phyloP scores from a whole-genome alignment of 1,284 basidiomycete genomes.

The Stygiomarasmius scandens region DNA sequence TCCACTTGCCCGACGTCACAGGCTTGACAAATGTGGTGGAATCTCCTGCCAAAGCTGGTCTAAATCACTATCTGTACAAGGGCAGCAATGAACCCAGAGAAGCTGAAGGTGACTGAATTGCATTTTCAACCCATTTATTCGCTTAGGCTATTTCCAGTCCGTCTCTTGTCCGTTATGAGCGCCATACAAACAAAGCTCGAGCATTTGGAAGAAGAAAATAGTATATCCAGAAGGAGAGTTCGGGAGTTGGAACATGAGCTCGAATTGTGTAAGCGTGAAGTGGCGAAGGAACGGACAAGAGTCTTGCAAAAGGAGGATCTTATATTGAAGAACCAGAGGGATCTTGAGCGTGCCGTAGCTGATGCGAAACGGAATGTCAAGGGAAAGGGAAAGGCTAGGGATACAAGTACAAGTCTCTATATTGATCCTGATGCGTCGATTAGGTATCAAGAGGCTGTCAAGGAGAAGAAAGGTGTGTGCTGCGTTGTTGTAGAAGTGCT shows the following conservation, averaged over 20 bases:
- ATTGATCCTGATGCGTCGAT: conserved; percentile 43
- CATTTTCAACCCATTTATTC: not conserved
- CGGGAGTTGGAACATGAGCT: conserved; percentile 83
- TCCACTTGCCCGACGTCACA: conserved; percentile 77
- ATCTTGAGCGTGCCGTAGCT: conserved; percentile 24
- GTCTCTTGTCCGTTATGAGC: conserved; percentile 61
- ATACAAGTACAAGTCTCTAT: conserved; percentile 30
- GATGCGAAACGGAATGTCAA: conserved; percentile 26
- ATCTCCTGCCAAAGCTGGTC: conserved; percentile 60
- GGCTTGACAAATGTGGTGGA: conserved; percentile 75
- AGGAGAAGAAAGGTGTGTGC: conserved; percentile 79
- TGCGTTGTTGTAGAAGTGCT: not conserved
- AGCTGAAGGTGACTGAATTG: conserved; percentile 54
- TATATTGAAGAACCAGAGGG: conserved; percentile 38
- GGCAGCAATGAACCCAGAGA: conserved; percentile 51
- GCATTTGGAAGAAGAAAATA: conserved; percentile 79
- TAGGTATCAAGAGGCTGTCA: conserved; percentile 72
- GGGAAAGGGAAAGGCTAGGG: conserved; percentile 39
- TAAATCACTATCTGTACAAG: conserved; percentile 54
- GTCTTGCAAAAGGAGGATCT: conserved; percentile 57
- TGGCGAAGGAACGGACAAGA: conserved; percentile 64
- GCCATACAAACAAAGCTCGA: conserved; percentile 66
- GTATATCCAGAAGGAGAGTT: conserved; percentile 75
- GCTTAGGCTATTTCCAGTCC: conserved; percentile 43
- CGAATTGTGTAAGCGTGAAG: conserved; percentile 74